Conservation (phyloP, 257 asterid genomes). For the Henckelia pumila region DNA sequence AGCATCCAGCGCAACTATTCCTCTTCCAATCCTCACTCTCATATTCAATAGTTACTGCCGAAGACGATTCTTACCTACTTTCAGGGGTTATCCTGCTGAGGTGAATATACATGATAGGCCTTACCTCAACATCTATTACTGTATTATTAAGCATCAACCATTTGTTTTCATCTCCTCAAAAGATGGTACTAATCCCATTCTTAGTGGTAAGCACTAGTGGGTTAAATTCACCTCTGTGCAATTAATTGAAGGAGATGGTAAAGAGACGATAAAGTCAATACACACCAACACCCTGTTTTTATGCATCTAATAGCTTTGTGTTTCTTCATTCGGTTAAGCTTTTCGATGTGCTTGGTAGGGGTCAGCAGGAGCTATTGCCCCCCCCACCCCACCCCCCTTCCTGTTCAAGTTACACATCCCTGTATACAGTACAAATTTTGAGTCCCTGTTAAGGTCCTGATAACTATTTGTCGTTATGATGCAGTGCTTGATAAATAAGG, state of each 20-base stretch:
- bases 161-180: not conserved
- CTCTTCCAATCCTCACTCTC: conserved; percentile 92
- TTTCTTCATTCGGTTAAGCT: not conserved
- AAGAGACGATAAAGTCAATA: not conserved
- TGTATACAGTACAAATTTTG: too few species aligned
- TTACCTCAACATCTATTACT: not conserved
- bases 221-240: conserved; percentile 1
- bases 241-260: not conserved
- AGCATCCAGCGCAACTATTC: conserved; percentile 75
- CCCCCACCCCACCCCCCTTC: too few species aligned
- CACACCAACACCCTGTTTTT: not conserved
- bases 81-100: conserved; percentile 83
- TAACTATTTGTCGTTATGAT: conserved; percentile 10
- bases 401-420: too few species aligned
- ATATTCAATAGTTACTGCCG: conserved; percentile 84
- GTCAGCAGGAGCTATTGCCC: not conserved
- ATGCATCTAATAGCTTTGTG: not conserved
- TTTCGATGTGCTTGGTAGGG: not conserved
- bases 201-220: not conserved
- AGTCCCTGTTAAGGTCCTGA: not conserved
- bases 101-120: conserved; percentile 39
- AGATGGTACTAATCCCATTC: not conserved
- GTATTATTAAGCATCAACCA: not conserved
- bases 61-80: conserved; percentile 74
- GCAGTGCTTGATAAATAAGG: conserved; percentile 89